phyloP scores from a whole-genome alignment of 164 flowering plant species.

The Warburgia ugandensis region DNA sequence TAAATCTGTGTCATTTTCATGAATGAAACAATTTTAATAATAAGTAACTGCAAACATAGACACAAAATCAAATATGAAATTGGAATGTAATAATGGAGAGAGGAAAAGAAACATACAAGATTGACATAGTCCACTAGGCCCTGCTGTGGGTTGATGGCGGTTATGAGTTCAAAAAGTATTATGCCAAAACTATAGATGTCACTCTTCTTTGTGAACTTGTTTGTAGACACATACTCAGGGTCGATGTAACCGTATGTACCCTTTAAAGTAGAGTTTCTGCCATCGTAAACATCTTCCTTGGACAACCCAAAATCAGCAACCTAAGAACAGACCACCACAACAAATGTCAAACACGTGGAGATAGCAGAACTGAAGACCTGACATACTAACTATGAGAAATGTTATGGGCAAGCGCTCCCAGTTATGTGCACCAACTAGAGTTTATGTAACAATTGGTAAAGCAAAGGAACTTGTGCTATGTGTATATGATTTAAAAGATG shows the following conservation, averaged over 20 bases:
- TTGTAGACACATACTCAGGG: slow-evolving; percentile 84
- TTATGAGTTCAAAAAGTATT: slow-evolving; percentile 85
- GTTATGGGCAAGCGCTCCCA: too few species aligned
- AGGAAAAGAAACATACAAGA: slow-evolving; percentile 51
- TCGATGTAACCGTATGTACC: slow-evolving; percentile 98
- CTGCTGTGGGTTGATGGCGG: slow-evolving; percentile 91
- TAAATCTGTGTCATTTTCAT: too few species aligned
- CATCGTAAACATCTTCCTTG: slow-evolving; percentile 75
- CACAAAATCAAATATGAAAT: background rate
- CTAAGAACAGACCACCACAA: slow-evolving; percentile 20
- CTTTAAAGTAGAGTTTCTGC: slow-evolving; percentile 75
- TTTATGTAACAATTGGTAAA: too few species aligned
- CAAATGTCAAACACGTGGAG: background rate
- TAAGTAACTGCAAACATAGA: background rate
- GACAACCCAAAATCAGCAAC: slow-evolving; percentile 99
- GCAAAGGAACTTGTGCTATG: too few species aligned
- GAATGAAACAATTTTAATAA: background rate
- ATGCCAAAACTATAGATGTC: slow-evolving; percentile 93
- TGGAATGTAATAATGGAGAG: background rate
- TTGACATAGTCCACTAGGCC: slow-evolving; percentile 84
- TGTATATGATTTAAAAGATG: too few species aligned
- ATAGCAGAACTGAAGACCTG: background rate
- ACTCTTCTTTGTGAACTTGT: slow-evolving; percentile 84
- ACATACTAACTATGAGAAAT: too few species aligned
- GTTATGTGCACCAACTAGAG: too few species aligned